Base-by-base conservation (phyloP, 805 yeast genomes). In the Lachancea thermotolerans region DNA sequence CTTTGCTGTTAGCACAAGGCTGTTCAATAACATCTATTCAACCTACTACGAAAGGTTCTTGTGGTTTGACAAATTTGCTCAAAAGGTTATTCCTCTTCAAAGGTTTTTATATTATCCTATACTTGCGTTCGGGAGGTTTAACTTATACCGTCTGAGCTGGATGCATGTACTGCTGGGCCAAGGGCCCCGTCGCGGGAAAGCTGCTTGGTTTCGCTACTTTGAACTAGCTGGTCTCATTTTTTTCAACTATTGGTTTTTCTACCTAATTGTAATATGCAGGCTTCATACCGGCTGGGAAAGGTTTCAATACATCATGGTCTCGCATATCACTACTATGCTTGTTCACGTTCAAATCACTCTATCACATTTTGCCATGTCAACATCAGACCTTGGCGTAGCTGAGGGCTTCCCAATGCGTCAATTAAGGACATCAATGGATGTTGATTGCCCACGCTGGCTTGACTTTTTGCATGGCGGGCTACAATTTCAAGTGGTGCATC, bases 301-400 rank as follows among this genome's bases (percentile, higher is more conserved):
- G 49, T 69, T 82, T 53, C 64, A 67, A 48, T 89, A 72, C 60
- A 68, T 89, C 12, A 56, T 87, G 72, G 78, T 85, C 5, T 81
- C 90, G 35, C 95, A 88, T 56, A 59, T 86, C 8, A 75, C 85
- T 10, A 85, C 96, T 2, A 86, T 87, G 95, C 74, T 90, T 33
- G 91, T 88, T n/a, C 96, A 88, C 63, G 95, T 88, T 29, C 96
- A 89, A 62, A 88, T 88, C 65, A 86, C 95, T 0, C 71, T 88
- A 36, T 81, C 90, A 11, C 96, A 88, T 62, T 88, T 88, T 69
- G 95, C 95, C 32, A 89, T 88, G 95, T 85, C 95, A 1, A 89
- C 96, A 0, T 74, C 93, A 4, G 95, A 88, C 58, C 67, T 88
- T 14, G 96, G 96, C 1, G 75, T 78, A 8, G 74, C 82, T 36